Evolutionary conservation across 2,329 filamentous ascomycete species (phyloP), one percentile per base, ranked within the genome.

Genomic region (Cytospora chrysosperma): DNA sequence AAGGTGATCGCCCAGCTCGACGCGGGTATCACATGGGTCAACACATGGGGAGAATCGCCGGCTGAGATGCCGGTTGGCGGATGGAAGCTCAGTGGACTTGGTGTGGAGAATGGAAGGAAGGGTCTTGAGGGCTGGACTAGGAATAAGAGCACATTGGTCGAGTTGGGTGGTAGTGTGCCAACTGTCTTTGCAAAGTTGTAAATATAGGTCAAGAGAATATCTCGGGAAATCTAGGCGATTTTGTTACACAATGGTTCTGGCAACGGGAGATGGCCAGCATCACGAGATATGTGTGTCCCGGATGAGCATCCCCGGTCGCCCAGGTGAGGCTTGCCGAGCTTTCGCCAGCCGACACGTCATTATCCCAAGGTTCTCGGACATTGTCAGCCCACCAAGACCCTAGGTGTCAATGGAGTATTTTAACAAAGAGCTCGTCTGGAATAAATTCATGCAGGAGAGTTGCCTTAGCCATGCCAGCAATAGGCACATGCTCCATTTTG

Each of bases 51-150:
- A n/a, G 92, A 96, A 78, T 89, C 85, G 56, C 92, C 92, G 0
- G 91, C 93, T 0, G 92, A 96, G 80, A 96, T 96, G 93, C 89
- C 90, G 2, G 92, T 96, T 0, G 92, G 92, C 12, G 92, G 92
- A 0, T 96, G 92, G 93, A 96, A 96, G 80, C 84, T 90, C 82
- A 96, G 92, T 73, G 93, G 93, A 37, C 78, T 96, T 12, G 92
- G 92, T 0, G 88, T 96, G 1, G 92, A 96, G 81, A 97, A 97
- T 74, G 93, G 92, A 4, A 81, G 87, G 64, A 86, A 84, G 70
- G 92, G 92, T 0, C 82, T 97, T 60, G 88, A 90, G 75, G 89
- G 90, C 4, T 97, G 93, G 88, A 84, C 93, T 59, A 82, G 87
- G 77, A 95, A 93, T 70, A 96, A 95, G 82, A 96, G 92, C 76